phyloP scores from a whole-genome alignment of 768 basidiomycete species.

The Mycena filopes region DNA sequence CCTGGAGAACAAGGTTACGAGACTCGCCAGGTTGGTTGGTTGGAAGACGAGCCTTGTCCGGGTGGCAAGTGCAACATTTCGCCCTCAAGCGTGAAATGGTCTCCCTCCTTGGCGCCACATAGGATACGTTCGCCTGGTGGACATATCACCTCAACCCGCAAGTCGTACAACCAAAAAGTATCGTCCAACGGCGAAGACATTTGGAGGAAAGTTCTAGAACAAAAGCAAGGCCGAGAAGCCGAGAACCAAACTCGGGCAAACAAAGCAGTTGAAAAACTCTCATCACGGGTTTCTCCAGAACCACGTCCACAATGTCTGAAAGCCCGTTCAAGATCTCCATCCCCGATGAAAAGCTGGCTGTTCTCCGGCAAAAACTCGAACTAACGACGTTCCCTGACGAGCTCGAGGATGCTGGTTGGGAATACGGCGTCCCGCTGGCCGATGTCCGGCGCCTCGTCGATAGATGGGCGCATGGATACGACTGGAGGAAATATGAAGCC shows the following conservation, averaged over 20 bases:
- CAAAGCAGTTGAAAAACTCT: neutral
- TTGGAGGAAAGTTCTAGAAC: too few species aligned
- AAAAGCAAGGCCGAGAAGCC: too few species aligned
- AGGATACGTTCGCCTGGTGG: constrained; percentile 65
- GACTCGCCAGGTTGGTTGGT: too few species aligned
- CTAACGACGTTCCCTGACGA: constrained; percentile 14
- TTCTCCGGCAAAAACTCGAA: constrained; percentile 6
- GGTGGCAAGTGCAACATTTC: constrained; percentile 72
- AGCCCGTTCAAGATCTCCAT: constrained; percentile 8
- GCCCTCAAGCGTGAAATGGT: constrained; percentile 70
- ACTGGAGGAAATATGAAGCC: constrained; percentile 65
- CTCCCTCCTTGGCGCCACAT: constrained; percentile 73
- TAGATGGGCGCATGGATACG: constrained; percentile 62
- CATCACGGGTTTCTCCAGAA: neutral
- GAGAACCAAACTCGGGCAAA: neutral
- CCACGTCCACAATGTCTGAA: constrained; percentile 3
- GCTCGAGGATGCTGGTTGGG: constrained; percentile 7
- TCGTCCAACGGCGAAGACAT: constrained; percentile 41
- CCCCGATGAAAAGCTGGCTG: neutral
- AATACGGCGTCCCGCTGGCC: constrained; percentile 62
- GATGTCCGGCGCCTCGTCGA: constrained; percentile 59
- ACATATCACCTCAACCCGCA: constrained; percentile 71
- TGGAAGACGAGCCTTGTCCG: too few species aligned
- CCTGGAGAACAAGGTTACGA: too few species aligned
- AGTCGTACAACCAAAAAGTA: constrained; percentile 70